Evolutionary conservation across 2,329 filamentous ascomycete species (phyloP), one percentile per base, ranked within the genome.

Genomic region (Scytalidium sp.): DNA sequence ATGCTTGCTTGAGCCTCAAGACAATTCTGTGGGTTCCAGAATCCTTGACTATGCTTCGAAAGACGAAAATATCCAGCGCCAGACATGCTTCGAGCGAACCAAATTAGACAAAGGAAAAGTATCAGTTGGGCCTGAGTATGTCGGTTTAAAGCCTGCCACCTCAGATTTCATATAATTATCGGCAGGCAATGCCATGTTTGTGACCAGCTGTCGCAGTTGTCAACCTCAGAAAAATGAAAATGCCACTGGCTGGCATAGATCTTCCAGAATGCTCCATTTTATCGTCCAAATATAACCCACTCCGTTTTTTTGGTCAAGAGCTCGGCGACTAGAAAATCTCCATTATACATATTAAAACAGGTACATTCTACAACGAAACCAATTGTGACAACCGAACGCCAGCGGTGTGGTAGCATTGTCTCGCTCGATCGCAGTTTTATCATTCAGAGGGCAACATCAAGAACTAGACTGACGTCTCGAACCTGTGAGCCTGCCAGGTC

Each of bases 391-490:
- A 64, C 65, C 62, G 50, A 66, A 67, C 65, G 63, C 65, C 65
- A 56, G 61, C 60, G 65, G 63, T 66, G 66, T 67, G 64, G 64
- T 56, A 60, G 60, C 62, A 65, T 52, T 59, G 49, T 62, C 60
- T 60, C 64, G 60, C 56, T 59, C 50, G 50, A 57, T 54, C 55
- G 56, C 58, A 58, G 55, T 54, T 52, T 51, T 27, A 27, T 27
- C 25, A 64, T 65, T 83, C 70, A 86, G 64, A 86, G 82, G 73
- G 82, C 83, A 71, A 97, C 93, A 75, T 99, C 94, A 64, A 99
- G 85, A 63, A 99, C 94, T 64, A 99, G 79, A 77, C 93, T 97
- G 69, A 99, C 94, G 72, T 99, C 94, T 72, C 87, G 83, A 54
- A 99, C 94, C 67, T 93, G 88, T 52, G 85, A 72, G 59, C 88